Base-by-base conservation (phyloP, 2,329 filamentous ascomycete genomes). In the Dissoconium aciculare region DNA sequence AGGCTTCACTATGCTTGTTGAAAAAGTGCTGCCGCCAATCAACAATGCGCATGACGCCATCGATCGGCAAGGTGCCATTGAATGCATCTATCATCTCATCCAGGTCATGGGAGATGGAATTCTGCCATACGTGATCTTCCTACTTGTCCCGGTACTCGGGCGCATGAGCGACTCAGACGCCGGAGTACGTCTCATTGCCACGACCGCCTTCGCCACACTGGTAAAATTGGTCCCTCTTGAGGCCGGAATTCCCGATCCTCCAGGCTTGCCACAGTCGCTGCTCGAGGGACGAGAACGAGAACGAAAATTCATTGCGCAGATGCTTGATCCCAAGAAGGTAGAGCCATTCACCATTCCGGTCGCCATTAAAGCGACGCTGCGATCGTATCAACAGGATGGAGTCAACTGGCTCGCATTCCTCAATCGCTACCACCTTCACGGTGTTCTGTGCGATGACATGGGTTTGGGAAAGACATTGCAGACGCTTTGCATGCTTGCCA, bases 361-460 rank as follows among this genome's bases (percentile, higher is more conserved):
- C 26, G 80, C 83, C 4, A 98, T 98, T 63, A 95, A 95, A 56
- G 91, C 89, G 0, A 83, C 92, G 48, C 69, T 98, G 30, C 81
- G 89, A 40, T 92, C 85, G 0, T 98, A 98, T 52, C 91, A 98
- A 55, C 89, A 98, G 56, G 89, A 98, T 32, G 89, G 89, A 53
- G 87, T 98, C 51, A 98, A 98, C 52, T 98, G 89, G 89, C 71
- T 98, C 30, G 77, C 91, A 34, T 98, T 98, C 60, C 74, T 98
- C 44, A 98, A 98, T 54, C 85, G 85, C 35, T 98, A 95, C 53
- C 87, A 98, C 48, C 71, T 98, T 2, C 91, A 98, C 46, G 89
- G 89, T 28, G 94, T 98, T 55, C 80, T 98, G 36, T 98, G 89
- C 52, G 89, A 98, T 50, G 89, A 98, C 54, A 98, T 98, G 89